Base-by-base conservation (phyloP, 495 filamentous ascomycete genomes). In the Physcia stellaris region DNA sequence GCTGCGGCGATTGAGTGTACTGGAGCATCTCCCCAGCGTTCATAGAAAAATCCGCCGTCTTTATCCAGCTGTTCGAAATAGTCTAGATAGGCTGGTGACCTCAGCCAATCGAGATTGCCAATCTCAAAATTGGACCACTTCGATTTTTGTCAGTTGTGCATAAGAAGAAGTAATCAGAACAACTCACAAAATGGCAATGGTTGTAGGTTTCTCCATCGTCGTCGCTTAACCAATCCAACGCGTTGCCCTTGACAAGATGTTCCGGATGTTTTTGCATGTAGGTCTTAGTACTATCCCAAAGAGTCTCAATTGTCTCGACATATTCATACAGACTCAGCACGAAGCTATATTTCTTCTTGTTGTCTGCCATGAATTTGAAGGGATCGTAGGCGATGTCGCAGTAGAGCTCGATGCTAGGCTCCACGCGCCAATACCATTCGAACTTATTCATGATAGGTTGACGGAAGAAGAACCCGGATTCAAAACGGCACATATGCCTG, bases 91-190 rank as follows among this genome's bases (percentile, higher is more conserved):
- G 77, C 66, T 51, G 81, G 66, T 13, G 82, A 85, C 41, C 85
- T 70, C 33, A 88, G 70, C 81, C 85, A 92, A 23, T 86, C 67
- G 26, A 93, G 66, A 53, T 74, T 86, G 33, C 83, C 85, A 41
- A 93, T 73, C 57, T 93, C 85, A 45, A 93, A 93, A 59, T 93
- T 93, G 35, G 83, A 88, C 85, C 85, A 93, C 81, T 86, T 39
- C 0, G 24, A n/a, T 21, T 13, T 15, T 11, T n/a, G 17, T 35
- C 17, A 20, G n/a, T 5, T 22, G 17, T 32, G 11, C 13, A 31
- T 20, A 20, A 12, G 32, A 6, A 31, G 23, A 29, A 5, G 12
- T 41, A 26, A 28, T 6, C 23, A 3, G 21, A n/a, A 6, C 24
- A 24, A 70, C 80, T 64, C 70, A 92, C 84, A 56, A 96, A 94